These are phyloP conservation scores for Tolypocladium ovalisporum DNA, from an alignment of 2,329 filamentous ascomycete species.

Conservation along the genomic window DNA sequence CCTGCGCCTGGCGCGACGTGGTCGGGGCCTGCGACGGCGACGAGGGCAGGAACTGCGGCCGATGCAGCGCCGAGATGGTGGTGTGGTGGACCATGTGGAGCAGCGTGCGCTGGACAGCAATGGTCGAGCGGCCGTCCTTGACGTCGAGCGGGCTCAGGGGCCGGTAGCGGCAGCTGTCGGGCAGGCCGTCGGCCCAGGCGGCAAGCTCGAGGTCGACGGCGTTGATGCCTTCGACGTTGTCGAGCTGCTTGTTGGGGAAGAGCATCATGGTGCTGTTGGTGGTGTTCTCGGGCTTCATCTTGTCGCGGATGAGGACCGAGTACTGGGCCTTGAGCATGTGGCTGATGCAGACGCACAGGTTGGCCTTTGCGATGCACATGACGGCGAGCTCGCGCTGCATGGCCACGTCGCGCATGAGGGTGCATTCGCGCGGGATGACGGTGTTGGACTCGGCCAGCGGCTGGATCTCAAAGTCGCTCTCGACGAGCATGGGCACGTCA, in stretches of 20 bases:
- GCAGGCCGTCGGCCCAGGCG: constrained; percentile 65
- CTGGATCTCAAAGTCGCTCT: constrained; percentile 75
- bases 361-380: constrained; percentile 87
- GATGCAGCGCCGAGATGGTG: constrained; percentile 79
- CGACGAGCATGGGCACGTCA: constrained; percentile 79
- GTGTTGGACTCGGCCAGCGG: constrained; percentile 56
- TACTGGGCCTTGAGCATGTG: constrained; percentile 86
- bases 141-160: constrained; percentile 42
- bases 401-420: constrained; percentile 55
- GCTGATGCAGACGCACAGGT: constrained; percentile 80
- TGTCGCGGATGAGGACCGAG: constrained; percentile 77
- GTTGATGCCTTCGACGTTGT: constrained; percentile 71
- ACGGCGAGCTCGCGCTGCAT: constrained; percentile 71
- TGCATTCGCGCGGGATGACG: constrained; percentile 59
- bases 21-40: constrained; percentile 43
- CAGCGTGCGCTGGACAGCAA: constrained; percentile 67
- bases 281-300: constrained; percentile 65
- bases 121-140: constrained; percentile 47
- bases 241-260: constrained; percentile 75
- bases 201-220: constrained; percentile 70
- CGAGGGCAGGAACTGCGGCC: constrained; percentile 79
- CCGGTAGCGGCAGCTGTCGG: constrained; percentile 59
- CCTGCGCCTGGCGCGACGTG: constrained; percentile 60
- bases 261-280: constrained; percentile 78
- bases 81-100: constrained; percentile 92